Evolutionary conservation across 202 grass and related monocot species (phyloP).

Genomic region (Saccharum hybrid): DNA sequence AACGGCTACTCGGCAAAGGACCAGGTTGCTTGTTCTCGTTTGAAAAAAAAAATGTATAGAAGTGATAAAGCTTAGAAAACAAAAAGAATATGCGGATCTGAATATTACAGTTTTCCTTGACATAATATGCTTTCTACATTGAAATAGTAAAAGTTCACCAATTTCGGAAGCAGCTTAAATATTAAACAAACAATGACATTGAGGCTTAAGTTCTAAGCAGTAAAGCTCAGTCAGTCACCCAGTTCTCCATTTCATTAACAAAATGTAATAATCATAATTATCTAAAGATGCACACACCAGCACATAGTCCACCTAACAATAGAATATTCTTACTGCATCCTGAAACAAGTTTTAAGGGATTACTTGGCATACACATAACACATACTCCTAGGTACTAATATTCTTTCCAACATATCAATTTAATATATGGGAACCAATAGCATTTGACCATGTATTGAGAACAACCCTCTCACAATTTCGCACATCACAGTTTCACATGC

Average conservation of each 20-base stretch:
- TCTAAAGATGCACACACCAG: not conserved
- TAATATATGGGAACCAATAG: not conserved
- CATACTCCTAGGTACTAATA: not conserved
- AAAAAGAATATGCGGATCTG: not conserved
- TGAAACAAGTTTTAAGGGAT: constrained; percentile 10
- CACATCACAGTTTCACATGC: not conserved
- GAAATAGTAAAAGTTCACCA: constrained; percentile 3
- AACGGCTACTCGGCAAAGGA: not conserved
- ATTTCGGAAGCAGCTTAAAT: not conserved
- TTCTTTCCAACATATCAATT: not conserved
- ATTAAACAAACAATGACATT: not conserved
- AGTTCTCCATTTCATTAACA: constrained; percentile 2
- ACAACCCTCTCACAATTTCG: not conserved
- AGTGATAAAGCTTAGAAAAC: not conserved
- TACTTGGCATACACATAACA: constrained; percentile 3
- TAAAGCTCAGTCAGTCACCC: not conserved
- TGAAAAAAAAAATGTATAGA: not conserved
- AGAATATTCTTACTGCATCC: not conserved
- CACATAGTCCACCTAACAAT: not conserved
- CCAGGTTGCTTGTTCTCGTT: not conserved
- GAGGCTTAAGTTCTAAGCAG: not conserved
- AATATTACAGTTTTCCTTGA: not conserved
- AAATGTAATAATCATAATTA: not conserved
- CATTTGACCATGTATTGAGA: not conserved
- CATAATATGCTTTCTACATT: not conserved